Conservation (phyloP, 2,329 filamentous ascomycete genomes). For the Clonostachys sp. region DNA sequence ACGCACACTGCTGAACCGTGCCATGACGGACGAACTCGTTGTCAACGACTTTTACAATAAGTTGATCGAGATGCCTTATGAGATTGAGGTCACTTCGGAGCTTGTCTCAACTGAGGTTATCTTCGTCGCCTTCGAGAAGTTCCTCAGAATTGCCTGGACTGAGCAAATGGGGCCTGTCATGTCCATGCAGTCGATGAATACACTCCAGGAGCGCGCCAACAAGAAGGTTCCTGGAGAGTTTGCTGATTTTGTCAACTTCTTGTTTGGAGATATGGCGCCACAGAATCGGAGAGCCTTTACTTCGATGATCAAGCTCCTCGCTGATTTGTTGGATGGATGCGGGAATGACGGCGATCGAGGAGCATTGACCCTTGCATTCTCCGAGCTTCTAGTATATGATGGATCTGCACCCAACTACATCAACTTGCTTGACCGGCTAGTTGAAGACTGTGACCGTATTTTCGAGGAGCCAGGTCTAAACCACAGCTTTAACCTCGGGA, state of each 20-base stretch:
- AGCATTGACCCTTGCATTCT: slow-evolving; percentile 81
- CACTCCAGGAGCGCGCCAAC: slow-evolving; percentile 65
- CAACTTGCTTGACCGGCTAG: slow-evolving; percentile 80
- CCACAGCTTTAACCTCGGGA: slow-evolving; percentile 29
- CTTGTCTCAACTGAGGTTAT: slow-evolving; percentile 71
- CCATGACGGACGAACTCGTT: slow-evolving; percentile 67
- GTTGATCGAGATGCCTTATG: slow-evolving; percentile 77
- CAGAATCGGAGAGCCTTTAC: slow-evolving; percentile 75
- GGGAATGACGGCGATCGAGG: slow-evolving; percentile 88
- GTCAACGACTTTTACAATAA: slow-evolving; percentile 91
- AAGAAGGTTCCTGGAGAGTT: slow-evolving; percentile 70
- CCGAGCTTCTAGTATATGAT: slow-evolving; percentile 77
- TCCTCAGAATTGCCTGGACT: slow-evolving; percentile 81
- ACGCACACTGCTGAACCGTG: slow-evolving; percentile 66
- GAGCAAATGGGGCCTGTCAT: slow-evolving; percentile 85
- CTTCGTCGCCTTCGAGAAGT: slow-evolving; percentile 92
- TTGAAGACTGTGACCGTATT: slow-evolving; percentile 85
- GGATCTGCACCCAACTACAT: slow-evolving; percentile 79
- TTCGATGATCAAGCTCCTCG: slow-evolving; percentile 77
- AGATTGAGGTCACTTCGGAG: slow-evolving; percentile 70
- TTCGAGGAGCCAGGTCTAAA: slow-evolving; percentile 60
- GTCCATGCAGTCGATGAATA: slow-evolving; percentile 63
- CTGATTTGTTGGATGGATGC: slow-evolving; percentile 83
- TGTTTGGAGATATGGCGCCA: slow-evolving; percentile 63
- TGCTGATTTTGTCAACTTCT: slow-evolving; percentile 60